A percentile compares a stretch with the other conserved stretches of the same genome.
These are phyloP conservation scores for Diaporthe sp. DNA, from an alignment of 2,329 filamentous ascomycete genomes.

Conservation along the genomic window DNA sequence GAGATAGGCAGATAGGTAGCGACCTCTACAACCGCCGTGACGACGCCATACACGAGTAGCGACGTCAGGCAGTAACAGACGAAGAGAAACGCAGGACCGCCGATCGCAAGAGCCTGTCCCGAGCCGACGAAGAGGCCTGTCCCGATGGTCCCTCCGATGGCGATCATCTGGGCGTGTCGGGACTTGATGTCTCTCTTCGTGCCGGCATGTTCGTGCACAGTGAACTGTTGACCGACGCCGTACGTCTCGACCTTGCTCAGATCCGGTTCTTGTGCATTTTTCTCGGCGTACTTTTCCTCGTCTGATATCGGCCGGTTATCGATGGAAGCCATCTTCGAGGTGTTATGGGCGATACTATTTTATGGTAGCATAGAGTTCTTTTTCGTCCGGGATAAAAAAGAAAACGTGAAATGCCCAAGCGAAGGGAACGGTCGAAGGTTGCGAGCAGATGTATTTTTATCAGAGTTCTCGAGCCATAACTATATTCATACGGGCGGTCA, in stretches of 20 bases:
- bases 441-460: neutral
- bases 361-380: neutral
- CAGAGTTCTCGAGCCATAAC: neutral
- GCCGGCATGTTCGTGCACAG: neutral
- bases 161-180: constrained; percentile 62
- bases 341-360: too few species aligned
- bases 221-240: neutral
- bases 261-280: neutral
- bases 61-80: constrained; percentile 59
- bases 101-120: constrained; percentile 56
- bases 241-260: constrained; percentile 1
- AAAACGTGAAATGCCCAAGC: neutral
- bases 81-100: constrained; percentile 59
- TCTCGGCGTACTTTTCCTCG: neutral
- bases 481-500: neutral
- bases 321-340: neutral
- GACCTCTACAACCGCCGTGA: constrained; percentile 63
- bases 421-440: too few species aligned
- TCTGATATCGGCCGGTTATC: neutral
- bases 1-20: constrained; percentile 65
- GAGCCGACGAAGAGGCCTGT: constrained; percentile 61
- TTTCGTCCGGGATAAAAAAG: neutral
- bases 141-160: constrained; percentile 61
- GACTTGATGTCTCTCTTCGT: constrained; percentile 50
- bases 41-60: constrained; percentile 58